Evolutionary conservation across 164 flowering plant species (phyloP), one percentile per base, ranked within the genome.

Genomic region (Berberis thunbergii): DNA sequence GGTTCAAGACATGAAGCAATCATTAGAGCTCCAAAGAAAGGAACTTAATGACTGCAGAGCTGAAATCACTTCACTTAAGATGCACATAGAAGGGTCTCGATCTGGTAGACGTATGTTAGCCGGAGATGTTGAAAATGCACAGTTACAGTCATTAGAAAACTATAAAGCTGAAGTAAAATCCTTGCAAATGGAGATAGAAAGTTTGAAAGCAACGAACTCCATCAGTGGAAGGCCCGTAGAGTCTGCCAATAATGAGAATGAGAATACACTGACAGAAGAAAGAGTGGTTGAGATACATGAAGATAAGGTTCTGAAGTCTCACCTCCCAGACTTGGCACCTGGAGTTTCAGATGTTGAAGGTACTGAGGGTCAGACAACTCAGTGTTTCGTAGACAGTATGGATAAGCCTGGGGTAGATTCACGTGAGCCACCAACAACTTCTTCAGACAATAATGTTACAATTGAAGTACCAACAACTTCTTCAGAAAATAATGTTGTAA

Each of bases 31-130:
- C 70, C 88, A 87, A 74, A 84, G 89, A 60, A 83, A 75, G 75
- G 88, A 91, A 63, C 86, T 91, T 10, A 91, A 86, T 81, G 96
- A 79, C 60, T 89, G 91, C 69, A 83, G 93, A 72, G 84, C 96
- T 63, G 99, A 94, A 74, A 86, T 91, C 65, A 91, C 95, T 68
- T 77, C 99, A 52, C 81, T 94, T 54, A 87, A 94, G 76, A 82
- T 86, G 96, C 89, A 83, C 48, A 82, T 89, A 52, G 96, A 87
- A 79, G 91, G 95, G 63, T 82, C 80, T 68, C 81, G 70, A 60
- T 76, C 88, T 58, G 79, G 76, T 67, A 73, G 72, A 63, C 67
- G 60, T 62, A 67, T 73, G 72, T 62, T 67, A 13, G 42, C 67
- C 59, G 65, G 70, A 71, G 86, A 81, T 67, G 64, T 59, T 55